Evolutionary conservation across 352 stramenopile species (phyloP), one percentile per base, ranked within the genome.

Genomic region (Thraustochytrium sp.): DNA sequence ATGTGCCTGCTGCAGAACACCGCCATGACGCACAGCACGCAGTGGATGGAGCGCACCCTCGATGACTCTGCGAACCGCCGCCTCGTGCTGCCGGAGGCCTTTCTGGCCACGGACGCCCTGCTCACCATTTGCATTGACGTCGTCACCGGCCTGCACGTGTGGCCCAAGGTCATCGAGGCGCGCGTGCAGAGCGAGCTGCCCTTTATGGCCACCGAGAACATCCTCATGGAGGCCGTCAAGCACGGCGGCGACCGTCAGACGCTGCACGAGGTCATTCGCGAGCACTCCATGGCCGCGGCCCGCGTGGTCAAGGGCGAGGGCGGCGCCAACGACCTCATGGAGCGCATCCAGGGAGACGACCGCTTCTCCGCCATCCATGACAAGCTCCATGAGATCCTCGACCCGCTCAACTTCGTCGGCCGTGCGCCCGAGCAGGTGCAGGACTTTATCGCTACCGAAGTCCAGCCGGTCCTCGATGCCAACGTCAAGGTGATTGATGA

Each of bases 181-280:
- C 96, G 98, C 88, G 97, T 99, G 76, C 96, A 95, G 88, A 93
- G 94, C 23, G 96, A 99, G 90, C 89, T 99, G 82, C 97, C 97
- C 31, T 99, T 99, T 89, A 99, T 99, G 97, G 94, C 96, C 36
- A 99, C 97, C 11, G 97, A 99, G 88, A 98, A 98, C 87, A 99
- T 99, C 86, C 87, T 99, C 53, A 99, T 99, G 97, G 96, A 97
- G 51, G 98, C 96, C 87, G 92, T 98, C 63, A 98, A 98, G 93
- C 94, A 93, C 16, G 96, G 97, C 37, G 97, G 97, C n/a, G 95
- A 99, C 86, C 92, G 97, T 74, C 96, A 99, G 88, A 90, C 92
- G 38, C 53, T 99, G 55, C 97, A 99, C 89, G 97, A 99, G 89
- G 94, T 94, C 18, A 99, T 99, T 78, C 93, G 97, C 78, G 95